Evolutionary conservation across 768 basidiomycete genomes (phyloP).

Genomic region (Boletus barrowsii): DNA sequence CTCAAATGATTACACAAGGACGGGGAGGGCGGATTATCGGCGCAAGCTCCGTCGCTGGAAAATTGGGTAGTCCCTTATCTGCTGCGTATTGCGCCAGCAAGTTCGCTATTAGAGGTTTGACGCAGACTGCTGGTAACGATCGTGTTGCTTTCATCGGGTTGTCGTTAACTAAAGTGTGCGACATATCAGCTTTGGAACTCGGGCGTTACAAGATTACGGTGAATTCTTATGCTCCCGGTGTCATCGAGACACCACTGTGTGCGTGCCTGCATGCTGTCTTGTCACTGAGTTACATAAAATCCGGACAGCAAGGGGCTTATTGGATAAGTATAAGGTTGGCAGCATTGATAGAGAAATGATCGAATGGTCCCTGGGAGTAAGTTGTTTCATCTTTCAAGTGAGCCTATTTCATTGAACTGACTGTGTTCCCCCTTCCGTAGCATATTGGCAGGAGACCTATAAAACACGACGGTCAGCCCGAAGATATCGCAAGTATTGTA

Average conservation of each 20-base stretch:
- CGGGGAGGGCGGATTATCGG: slow-evolving; percentile 56
- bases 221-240: slow-evolving; percentile 40
- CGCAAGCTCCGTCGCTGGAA: slow-evolving; percentile 18
- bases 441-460: background rate
- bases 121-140: slow-evolving; percentile 36
- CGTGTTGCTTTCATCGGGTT: background rate
- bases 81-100: slow-evolving; percentile 37
- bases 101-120: slow-evolving; percentile 41
- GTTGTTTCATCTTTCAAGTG: background rate
- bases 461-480: slow-evolving; percentile 23
- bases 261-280: background rate
- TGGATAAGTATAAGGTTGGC: background rate
- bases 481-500: slow-evolving; percentile 35
- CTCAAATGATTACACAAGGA: slow-evolving; percentile 55
- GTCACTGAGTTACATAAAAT: background rate
- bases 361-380: background rate
- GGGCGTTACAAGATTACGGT: slow-evolving; percentile 37
- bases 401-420: background rate
- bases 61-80: background rate
- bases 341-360: background rate
- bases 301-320: background rate
- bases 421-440: background rate
- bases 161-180: background rate
- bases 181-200: slow-evolving; percentile 26
- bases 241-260: slow-evolving; percentile 33